phyloP scores from a whole-genome alignment of 2,329 filamentous ascomycete genomes.

The Pseudogymnoascus sp. region DNA sequence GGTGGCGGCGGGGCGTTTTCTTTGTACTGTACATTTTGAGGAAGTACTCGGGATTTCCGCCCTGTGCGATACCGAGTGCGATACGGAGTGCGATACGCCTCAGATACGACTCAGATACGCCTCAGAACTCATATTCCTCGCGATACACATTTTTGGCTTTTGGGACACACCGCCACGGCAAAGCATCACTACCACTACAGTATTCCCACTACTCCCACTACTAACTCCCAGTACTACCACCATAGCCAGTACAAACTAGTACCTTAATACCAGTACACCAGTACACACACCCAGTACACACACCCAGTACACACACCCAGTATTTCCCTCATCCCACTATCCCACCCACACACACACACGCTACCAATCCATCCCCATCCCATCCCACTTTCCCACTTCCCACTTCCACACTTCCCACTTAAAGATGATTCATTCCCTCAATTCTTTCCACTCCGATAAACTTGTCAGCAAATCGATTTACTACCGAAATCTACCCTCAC shows the following conservation, averaged over 20 bases:
- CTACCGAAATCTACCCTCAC: not conserved
- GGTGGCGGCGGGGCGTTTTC: slow-evolving; percentile 4
- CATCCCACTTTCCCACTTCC: slow-evolving; percentile 1
- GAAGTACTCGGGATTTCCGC: not conserved
- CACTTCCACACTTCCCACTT: slow-evolving; percentile 7
- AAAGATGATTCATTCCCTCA: slow-evolving; percentile 9
- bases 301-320: not conserved
- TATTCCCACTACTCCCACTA: too few species aligned
- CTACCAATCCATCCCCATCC: not conserved
- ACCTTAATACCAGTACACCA: not conserved
- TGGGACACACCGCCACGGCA: too few species aligned
- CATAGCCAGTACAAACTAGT: not conserved
- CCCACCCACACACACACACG: not conserved
- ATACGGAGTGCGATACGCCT: not conserved
- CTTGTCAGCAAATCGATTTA: not conserved
- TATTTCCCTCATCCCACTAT: slow-evolving; percentile 8
- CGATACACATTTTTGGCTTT: too few species aligned
- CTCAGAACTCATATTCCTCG: too few species aligned
- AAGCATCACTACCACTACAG: not conserved
- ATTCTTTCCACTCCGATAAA: not conserved
- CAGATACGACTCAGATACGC: too few species aligned
- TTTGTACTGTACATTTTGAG: not conserved
- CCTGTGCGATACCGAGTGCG: not conserved
- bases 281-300: not conserved
- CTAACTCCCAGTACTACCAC: not conserved